A percentile compares a stretch with the other conserved stretches of the same genome.
These are phyloP conservation scores for Hortiboletus flavorubellus DNA, from an alignment of 768 basidiomycete species.

Conservation along the genomic window DNA sequence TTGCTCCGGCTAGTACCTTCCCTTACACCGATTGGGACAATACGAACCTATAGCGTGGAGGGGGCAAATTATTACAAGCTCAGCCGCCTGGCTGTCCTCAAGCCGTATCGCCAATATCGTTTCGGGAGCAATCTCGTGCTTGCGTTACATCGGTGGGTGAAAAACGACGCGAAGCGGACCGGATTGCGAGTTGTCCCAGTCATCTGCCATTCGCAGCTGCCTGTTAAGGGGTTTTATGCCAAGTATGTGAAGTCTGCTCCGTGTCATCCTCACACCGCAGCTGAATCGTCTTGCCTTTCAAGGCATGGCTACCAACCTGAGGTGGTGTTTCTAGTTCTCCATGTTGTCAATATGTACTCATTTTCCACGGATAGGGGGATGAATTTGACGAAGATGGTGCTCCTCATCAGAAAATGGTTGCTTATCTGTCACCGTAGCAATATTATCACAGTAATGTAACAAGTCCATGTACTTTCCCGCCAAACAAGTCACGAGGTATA, in stretches of 20 bases:
- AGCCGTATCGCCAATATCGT: conserved; percentile 56
- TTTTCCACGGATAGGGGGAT: conserved; percentile 46
- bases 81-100: conserved; percentile 64
- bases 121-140: conserved; percentile 68
- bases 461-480: conserved; percentile 21
- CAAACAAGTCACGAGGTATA: conserved; percentile 23
- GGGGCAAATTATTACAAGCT: conserved; percentile 62
- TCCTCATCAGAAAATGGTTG: conserved; percentile 82
- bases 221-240: conserved; percentile 68
- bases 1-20: conserved; percentile 65
- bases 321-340: conserved; percentile 39
- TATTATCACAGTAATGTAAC: conserved; percentile 25
- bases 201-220: conserved; percentile 66
- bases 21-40: conserved; percentile 64
- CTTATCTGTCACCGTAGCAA: conserved; percentile 44
- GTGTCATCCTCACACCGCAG: conserved; percentile 12
- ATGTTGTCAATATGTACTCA: conserved; percentile 25
- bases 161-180: conserved; percentile 33
- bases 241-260: conserved; percentile 44
- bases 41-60: conserved; percentile 46
- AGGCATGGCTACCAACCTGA: conserved; percentile 69
- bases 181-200: conserved; percentile 39
- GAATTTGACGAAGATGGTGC: conserved; percentile 82
- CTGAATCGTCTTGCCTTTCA: conserved; percentile 19
- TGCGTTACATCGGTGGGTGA: conserved; percentile 58